A percentile compares a stretch with the other conserved stretches of the same genome.
Evolutionary conservation across 768 basidiomycete species (phyloP).

Genomic region (Russula foetens): DNA sequence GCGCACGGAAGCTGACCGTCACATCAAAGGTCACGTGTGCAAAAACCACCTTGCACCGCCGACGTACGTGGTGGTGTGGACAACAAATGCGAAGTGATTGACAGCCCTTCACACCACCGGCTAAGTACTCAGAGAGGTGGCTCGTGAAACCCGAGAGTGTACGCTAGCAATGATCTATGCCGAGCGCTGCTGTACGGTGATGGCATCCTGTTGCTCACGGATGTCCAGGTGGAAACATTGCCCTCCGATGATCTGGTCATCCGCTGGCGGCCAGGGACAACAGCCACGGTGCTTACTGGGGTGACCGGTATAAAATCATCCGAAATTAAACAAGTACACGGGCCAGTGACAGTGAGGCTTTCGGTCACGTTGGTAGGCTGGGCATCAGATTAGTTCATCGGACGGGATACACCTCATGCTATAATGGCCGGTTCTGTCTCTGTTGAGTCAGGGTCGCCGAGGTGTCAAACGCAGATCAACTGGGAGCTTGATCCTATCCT

Average conservation of each 20-base stretch:
- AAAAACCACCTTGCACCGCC: no score
- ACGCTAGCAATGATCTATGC: neutral
- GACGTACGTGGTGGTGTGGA: no score
- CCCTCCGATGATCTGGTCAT: slow-evolving; percentile 6
- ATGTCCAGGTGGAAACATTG: neutral
- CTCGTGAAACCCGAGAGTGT: neutral
- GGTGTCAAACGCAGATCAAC: neutral
- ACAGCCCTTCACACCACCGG: neutral
- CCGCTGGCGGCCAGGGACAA: neutral
- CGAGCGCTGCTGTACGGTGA: neutral
- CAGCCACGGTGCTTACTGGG: neutral
- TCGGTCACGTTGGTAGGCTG: neutral
- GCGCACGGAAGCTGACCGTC: no score
- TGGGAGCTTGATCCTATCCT: neutral
- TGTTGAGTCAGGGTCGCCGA: neutral
- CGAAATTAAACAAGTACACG: neutral
- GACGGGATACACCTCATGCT: neutral
- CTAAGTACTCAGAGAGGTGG: neutral
- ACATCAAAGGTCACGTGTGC: no score
- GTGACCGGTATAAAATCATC: neutral
- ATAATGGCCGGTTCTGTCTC: neutral
- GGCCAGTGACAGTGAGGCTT: neutral
- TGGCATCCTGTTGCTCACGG: neutral
- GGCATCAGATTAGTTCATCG: neutral
- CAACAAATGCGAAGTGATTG: no score